Evolutionary conservation across 139 green algal genomes (phyloP), one percentile per base, ranked within the genome.

Genomic region (Chlamydomonas sp.): DNA sequence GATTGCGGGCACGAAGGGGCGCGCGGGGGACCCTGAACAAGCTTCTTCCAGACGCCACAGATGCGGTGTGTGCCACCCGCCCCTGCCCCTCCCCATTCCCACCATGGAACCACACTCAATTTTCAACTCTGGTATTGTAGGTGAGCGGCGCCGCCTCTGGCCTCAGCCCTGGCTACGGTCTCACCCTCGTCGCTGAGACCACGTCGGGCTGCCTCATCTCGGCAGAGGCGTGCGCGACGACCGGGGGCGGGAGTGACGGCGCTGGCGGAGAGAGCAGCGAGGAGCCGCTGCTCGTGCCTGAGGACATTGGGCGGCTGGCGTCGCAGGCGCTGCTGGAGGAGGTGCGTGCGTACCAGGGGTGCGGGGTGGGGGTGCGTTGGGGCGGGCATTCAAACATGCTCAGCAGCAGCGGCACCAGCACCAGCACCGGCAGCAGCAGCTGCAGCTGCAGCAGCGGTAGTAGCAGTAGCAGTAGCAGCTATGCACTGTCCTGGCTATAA

Each of bases 141-240:
- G 98, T 67, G 87, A 54, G 48, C 65, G 79, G 73, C 36, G 91
- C 88, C 24, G 70, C 60, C 34, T 93, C 87, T 2, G n/a, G n/a
- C n/a, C n/a, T n/a, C n/a, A n/a, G n/a, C n/a, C 95, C 95, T 1
- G 95, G 93, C 3, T 99, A 91, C 75, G 95, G 95, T n/a, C 58
- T 98, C 1, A 88, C 83, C 2, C 83, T 99, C 33, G 90, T 98
- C 33, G 95, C 93, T 5, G 95, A 99, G 76, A 98, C 95, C 26
- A 99, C 95, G 22, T 85, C 81, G 3, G 90, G 90, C 0, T 85
- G 86, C 48, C 81, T 96, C 20, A 39, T 98, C 28, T 85, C 72
- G 30, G 82, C 89, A 20, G 92, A 98, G 73, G 79, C 76, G 6
- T 76, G 68, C 67, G 73, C 73, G 13, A 73, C 72, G 35, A 48